Evolutionary conservation across 306 rosid genomes (phyloP), one percentile per base, ranked within the genome.

Genomic region (Fragaria vesca): DNA sequence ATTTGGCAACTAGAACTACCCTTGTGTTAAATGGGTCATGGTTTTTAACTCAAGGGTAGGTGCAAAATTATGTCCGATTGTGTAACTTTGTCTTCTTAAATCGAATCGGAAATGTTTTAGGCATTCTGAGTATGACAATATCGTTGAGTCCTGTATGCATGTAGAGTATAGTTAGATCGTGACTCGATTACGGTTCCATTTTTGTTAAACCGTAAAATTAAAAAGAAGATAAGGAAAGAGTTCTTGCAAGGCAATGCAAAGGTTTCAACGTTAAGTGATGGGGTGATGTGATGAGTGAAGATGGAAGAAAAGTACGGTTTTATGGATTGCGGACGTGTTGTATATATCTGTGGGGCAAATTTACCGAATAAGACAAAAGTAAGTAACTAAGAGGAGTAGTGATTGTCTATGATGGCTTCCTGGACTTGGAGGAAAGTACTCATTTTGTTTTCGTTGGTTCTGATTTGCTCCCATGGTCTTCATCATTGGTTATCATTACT

Each of bases 381-480:
- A 9, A n/a, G 48, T 32, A 21, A 54, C 43, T 45, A 65, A 40
- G 46, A 75, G 26, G 72, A 50, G 77, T 73, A 42, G 77, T 82
- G 75, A 81, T 79, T 68, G 77, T 79, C 79, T 76, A 87, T 86
- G 77, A 86, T 87, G 80, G 36, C 66, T 73, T 70, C 73, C 76
- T 47, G 83, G 81, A 80, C 85, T 85, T 75, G n/a, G 20, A 66
- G 42, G 75, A 24, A 21, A 32, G 90, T 12, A 21, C 5, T 58
- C 34, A 58, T 24, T 58, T 58, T 61, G 81, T 79, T 86, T 88
- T 90, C 88, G 85, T 84, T 24, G 78, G 81, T 84, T 87, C 79
- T 85, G 77, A 69, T 81, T 81, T 78, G 74, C 70, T 65, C 72
- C 62, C 50, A 66, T 85, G 77, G 52, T 2, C 32, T 58, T 6